Evolutionary conservation across 1,284 basidiomycete species (phyloP), one percentile per base, ranked within the genome.

Genomic region (Cutaneotrichosporon cavernicola): DNA sequence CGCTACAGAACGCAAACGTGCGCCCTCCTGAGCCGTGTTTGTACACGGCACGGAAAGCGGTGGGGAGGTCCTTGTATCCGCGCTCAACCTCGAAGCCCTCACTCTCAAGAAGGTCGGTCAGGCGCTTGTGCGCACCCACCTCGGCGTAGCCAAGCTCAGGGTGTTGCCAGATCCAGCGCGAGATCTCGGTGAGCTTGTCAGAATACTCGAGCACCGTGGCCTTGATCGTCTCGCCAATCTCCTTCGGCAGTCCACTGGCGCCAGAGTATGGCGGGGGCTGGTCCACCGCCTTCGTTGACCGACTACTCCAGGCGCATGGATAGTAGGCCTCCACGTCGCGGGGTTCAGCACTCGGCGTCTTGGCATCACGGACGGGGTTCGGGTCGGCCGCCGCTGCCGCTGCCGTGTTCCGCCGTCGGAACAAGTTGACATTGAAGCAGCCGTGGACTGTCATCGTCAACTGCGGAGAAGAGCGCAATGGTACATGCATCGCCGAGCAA

Each of bases 1-100:
- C 90, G 9, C 88, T 87, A 75, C 90, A 90, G 61, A 90, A 81
- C 4, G 88, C 89, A 60, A 90, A 82, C 21, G 85, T 86, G 59
- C 85, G 87, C 53, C 85, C 85, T 58, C 76, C 81, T 51, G 85
- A 85, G 60, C 76, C 80, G 76, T 86, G 92, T n/a, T 56, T 66
- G 53, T 64, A 74, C 62, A 87, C 86, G 0, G 90, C 91, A 62
- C 83, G 81, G 86, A 89, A 93, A 2, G 90, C 91, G 0, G 65
- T 67, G 4, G 40, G 13, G 3, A 63, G 62, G 16, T 51, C 4
- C 91, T 93, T 57, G 49, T 58, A 60, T 36, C 34, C 14, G 31
- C 31, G n/a, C 36, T 53, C 76, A 32, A 80, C 74, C 36, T 68
- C 63, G 65, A 73, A 76, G 22, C 73, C 70, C 50, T 75, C 62